A percentile compares a stretch with the other conserved stretches of the same genome.
Evolutionary conservation across 1,284 basidiomycete genomes (phyloP).

Genomic region (Rhodotorula sp.): DNA sequence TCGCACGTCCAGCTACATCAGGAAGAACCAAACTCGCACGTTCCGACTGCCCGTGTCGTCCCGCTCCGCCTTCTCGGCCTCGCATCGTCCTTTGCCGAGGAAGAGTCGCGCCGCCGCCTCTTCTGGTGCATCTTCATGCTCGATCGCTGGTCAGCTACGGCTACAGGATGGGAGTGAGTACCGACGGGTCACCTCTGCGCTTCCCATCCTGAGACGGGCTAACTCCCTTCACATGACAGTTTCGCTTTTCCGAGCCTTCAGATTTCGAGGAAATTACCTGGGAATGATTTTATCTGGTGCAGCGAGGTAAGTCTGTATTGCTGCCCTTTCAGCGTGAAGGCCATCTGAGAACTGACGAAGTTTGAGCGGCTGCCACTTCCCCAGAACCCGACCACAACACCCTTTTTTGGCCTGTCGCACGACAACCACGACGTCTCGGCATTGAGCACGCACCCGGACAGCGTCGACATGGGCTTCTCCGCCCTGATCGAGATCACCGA

Average conservation of each 20-base stretch:
- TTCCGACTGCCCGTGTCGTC: background rate
- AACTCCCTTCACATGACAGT: background rate
- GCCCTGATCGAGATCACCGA: conserved; percentile 1
- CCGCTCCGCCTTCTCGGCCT: conserved; percentile 4
- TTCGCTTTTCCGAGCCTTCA: background rate
- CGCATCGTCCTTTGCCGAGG: background rate
- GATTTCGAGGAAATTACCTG: background rate
- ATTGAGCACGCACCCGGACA: background rate
- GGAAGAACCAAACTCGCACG: conserved; percentile 2
- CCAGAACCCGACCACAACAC: background rate
- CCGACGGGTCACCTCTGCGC: too few species aligned
- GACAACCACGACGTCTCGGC: background rate
- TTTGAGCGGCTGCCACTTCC: background rate
- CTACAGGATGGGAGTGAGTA: conserved; percentile 7
- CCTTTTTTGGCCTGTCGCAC: background rate
- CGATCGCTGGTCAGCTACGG: background rate
- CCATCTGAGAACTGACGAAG: background rate
- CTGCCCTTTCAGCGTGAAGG: background rate
- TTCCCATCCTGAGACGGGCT: too few species aligned
- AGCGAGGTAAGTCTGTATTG: too few species aligned
- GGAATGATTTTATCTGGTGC: too few species aligned
- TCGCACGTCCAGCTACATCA: background rate
- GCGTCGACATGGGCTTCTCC: conserved; percentile 1
- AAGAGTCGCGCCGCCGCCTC: background rate
- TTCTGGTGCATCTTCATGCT: conserved; percentile 8